These are phyloP conservation scores for Soucietia sequanensis DNA, from an alignment of 805 yeast species.

Conservation along the genomic window DNA sequence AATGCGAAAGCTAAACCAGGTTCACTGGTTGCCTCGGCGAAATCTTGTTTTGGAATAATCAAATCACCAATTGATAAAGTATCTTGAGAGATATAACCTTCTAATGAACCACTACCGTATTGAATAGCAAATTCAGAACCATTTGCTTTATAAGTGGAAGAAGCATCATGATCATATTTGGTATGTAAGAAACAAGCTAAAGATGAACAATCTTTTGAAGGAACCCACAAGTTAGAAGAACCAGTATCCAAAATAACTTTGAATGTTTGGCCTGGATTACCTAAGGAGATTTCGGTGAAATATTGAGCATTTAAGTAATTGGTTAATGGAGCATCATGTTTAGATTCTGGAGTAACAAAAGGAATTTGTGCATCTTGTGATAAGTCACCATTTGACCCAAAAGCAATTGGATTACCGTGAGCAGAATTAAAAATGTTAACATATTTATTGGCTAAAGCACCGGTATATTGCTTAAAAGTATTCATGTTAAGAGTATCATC, in stretches of 20 bases:
- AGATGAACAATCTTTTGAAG: slow-evolving; percentile 82
- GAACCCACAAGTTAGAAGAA: slow-evolving; percentile 96
- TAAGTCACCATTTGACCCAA: slow-evolving; percentile 11
- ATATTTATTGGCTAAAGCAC: slow-evolving; percentile 63
- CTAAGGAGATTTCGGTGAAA: slow-evolving; percentile 84
- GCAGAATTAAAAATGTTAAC: slow-evolving; percentile 45
- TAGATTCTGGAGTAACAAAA: slow-evolving; percentile 31
- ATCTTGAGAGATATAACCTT: slow-evolving; percentile 91
- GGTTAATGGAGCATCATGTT: slow-evolving; percentile 80
- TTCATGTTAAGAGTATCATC: slow-evolving; percentile 55
- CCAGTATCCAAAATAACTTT: slow-evolving; percentile 97
- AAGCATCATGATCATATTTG: slow-evolving; percentile 81
- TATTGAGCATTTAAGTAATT: slow-evolving; percentile 96
- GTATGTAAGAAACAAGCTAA: slow-evolving; percentile 93
- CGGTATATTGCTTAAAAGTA: slow-evolving; percentile 51
- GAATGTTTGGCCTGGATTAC: slow-evolving; percentile 91
- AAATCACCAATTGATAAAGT: slow-evolving; percentile 78
- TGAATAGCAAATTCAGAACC: slow-evolving; percentile 83
- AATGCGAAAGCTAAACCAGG: slow-evolving; percentile 98
- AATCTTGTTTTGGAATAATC: slow-evolving; percentile 82
- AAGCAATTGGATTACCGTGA: slow-evolving; percentile 19
- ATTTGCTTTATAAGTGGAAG: slow-evolving; percentile 83
- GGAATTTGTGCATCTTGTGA: slow-evolving; percentile 50
- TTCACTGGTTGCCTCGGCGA: slow-evolving; percentile 96
- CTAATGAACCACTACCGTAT: slow-evolving; percentile 91